Conservation (phyloP, 1,284 basidiomycete genomes). For the Boletus nobilissimus region DNA sequence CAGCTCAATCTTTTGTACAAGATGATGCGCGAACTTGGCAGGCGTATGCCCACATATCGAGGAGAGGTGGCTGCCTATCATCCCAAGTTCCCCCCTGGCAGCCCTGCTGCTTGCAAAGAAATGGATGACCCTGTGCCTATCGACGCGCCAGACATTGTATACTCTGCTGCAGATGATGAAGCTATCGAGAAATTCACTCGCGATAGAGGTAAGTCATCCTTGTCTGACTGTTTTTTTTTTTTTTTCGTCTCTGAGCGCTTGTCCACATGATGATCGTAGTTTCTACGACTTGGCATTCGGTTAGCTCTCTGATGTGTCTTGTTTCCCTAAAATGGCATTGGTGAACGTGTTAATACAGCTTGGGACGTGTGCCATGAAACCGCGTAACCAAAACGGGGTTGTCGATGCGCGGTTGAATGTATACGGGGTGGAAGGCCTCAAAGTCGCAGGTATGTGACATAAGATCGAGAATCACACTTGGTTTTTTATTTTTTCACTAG, state of each 20-base stretch:
- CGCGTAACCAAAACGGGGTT: conserved; percentile 39
- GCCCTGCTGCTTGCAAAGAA: conserved; percentile 53
- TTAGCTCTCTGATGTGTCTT: conserved; percentile 38
- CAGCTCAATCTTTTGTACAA: conserved; percentile 34
- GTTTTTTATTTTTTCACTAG: conserved; percentile 23
- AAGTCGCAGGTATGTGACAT: conserved; percentile 41
- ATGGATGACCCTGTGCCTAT: conserved; percentile 52
- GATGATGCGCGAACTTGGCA: conserved; percentile 39
- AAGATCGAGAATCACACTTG: neutral
- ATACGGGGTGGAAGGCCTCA: conserved; percentile 43
- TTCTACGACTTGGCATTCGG: conserved; percentile 64
- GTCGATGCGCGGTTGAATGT: conserved; percentile 46
- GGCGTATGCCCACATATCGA: conserved; percentile 65
- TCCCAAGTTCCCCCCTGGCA: conserved; percentile 60
- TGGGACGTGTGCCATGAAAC: conserved; percentile 49
- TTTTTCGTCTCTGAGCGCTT: neutral
- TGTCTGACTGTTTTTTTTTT: neutral
- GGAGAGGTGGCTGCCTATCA: conserved; percentile 60
- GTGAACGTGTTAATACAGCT: conserved; percentile 25
- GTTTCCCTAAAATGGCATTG: neutral
- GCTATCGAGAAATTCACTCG: conserved; percentile 57
- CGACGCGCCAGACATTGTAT: conserved; percentile 59
- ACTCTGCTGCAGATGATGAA: conserved; percentile 65
- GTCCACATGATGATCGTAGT: conserved; percentile 45
- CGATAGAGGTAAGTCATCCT: conserved; percentile 39